These are phyloP conservation scores for Tolypocladium capitatum DNA, from an alignment of 2,329 filamentous ascomycete genomes.

Conservation along the genomic window DNA sequence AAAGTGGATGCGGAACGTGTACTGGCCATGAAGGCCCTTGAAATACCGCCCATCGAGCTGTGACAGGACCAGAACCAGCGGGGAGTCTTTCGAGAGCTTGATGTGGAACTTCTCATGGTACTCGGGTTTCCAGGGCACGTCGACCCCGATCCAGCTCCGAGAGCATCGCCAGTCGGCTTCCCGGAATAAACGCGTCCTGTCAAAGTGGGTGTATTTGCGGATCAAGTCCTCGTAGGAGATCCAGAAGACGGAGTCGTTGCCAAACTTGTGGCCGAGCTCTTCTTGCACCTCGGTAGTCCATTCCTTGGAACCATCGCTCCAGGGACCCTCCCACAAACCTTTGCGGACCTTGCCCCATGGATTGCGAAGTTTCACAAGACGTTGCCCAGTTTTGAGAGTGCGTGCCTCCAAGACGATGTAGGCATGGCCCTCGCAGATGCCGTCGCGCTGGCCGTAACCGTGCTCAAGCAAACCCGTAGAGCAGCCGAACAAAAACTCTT, in stretches of 20 bases:
- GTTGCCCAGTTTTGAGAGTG: constrained; percentile 35
- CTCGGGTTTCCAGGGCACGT: constrained; percentile 48
- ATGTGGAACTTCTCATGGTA: constrained; percentile 51
- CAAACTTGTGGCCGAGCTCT: constrained; percentile 45
- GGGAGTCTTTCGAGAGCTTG: constrained; percentile 39
- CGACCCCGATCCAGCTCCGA: constrained; percentile 47
- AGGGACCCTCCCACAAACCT: constrained; percentile 46
- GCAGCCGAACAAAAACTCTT: constrained; percentile 68
- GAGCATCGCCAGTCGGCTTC: constrained; percentile 43
- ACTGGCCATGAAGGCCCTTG: constrained; percentile 46
- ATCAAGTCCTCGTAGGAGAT: constrained; percentile 50
- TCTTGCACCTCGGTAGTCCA: constrained; percentile 45
- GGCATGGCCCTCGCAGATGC: constrained; percentile 45
- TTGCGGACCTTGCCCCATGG: constrained; percentile 47
- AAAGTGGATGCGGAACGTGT: constrained; percentile 36
- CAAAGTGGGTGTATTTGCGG: constrained; percentile 47
- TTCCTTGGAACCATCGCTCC: constrained; percentile 47
- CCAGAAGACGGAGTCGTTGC: constrained; percentile 51
- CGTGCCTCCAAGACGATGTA: constrained; percentile 49
- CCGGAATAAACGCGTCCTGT: constrained; percentile 48
- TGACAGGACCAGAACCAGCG: constrained; percentile 45
- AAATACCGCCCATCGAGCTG: constrained; percentile 52
- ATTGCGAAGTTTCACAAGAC: constrained; percentile 45
- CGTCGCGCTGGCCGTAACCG: constrained; percentile 46
- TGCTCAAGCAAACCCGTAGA: constrained; percentile 49